Evolutionary conservation across 441 rosid species (phyloP), one percentile per base, ranked within the genome.

Genomic region (Dalechampia spathulata): DNA sequence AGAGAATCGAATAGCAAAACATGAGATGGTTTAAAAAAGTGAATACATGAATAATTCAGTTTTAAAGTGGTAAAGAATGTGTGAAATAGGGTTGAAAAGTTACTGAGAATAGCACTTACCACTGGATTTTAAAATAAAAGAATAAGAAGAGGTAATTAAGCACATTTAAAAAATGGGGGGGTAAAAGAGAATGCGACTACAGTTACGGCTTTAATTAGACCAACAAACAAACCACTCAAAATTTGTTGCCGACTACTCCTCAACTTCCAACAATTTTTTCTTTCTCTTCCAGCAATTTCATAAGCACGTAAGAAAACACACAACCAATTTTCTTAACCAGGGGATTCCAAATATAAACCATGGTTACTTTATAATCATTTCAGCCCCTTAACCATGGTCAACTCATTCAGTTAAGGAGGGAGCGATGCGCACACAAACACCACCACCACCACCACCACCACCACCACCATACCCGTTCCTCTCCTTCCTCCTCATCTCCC

Each of bases 181-280:
- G n/a, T n/a, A n/a, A n/a, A n/a, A n/a, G n/a, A n/a, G n/a, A n/a
- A n/a, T n/a, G n/a, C n/a, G n/a, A n/a, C n/a, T n/a, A n/a, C 16
- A 22, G 11, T 39, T 30, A 15, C 5, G 1, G 42, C 56, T 51
- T 57, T 58, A 34, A 12, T 43, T 42, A 42, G 42, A 49, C 32
- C 22, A 52, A 20, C 63, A 55, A 51, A 66, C 50, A 27, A 67
- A 23, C 58, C 61, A 74, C 75, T 50, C 72, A 58, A 67, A 75
- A 73, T 30, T 65, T 63, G 70, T 62, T 57, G 68, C 75, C 68
- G 79, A 50, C 74, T 72, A 30, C 65, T 62, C 46, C 74, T 64
- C 77, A 73, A 69, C 75, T 45, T 57, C 70, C 72, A 56, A 63
- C 65, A 55, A 27, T 17, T 23, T 40, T 27, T 34, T 15, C 13